phyloP scores from a whole-genome alignment of 306 rosid species.

The Arachis hypogaea region DNA sequence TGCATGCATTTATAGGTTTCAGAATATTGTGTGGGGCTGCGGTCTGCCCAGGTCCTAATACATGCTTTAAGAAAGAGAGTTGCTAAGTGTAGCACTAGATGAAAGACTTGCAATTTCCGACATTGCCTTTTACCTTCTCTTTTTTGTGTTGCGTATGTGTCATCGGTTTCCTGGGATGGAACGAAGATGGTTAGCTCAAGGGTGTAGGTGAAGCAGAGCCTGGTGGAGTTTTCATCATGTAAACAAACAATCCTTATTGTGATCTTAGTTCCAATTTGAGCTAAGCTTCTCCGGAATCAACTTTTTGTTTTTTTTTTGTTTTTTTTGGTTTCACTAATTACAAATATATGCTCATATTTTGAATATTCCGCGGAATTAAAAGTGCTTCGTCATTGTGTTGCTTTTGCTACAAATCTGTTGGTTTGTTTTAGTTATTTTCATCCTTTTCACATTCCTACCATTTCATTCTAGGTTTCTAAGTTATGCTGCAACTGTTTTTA shows the following conservation, averaged over 20 bases:
- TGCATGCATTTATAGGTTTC: background rate
- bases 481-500: conserved; percentile 9
- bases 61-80: background rate
- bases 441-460: background rate
- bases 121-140: background rate
- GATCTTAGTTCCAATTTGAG: conserved; percentile 17
- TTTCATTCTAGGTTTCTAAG: conserved; percentile 19
- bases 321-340: background rate
- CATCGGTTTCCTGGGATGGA: background rate
- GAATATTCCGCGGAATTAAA: background rate
- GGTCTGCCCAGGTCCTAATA: conserved; percentile 1
- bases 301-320: background rate
- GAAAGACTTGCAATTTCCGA: conserved; percentile 8
- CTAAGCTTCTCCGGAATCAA: background rate
- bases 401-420: conserved; percentile 25
- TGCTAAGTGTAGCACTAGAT: background rate
- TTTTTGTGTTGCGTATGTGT: background rate
- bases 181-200: background rate
- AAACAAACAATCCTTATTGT: background rate
- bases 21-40: background rate
- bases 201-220: background rate
- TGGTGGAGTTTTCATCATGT: background rate
- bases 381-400: background rate
- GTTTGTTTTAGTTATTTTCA: background rate
- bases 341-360: conserved; percentile 9